Percentiles rank a stretch among this genome's conserved stretches.
Conservation (phyloP, 331 rosid genomes). For the Malus hybrid region DNA sequence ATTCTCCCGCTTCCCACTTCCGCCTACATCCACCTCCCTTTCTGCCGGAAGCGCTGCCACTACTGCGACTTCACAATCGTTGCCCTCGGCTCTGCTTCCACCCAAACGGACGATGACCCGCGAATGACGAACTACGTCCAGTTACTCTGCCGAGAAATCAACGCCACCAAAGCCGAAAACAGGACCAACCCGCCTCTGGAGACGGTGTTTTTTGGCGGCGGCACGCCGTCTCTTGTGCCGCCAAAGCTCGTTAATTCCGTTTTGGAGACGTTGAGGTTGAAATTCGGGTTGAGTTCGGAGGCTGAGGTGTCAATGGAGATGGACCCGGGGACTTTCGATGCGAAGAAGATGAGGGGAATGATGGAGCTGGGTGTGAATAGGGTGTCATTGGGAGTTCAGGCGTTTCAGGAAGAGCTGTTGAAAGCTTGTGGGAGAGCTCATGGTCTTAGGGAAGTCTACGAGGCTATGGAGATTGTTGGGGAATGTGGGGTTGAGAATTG, state of each 20-base stretch:
- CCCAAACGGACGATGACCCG: slow-evolving; percentile 46
- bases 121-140: slow-evolving; percentile 52
- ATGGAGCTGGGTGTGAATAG: slow-evolving; percentile 65
- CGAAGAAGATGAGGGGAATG: slow-evolving; percentile 41
- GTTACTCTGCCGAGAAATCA: slow-evolving; percentile 63
- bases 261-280: slow-evolving; percentile 38
- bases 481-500: slow-evolving; percentile 67
- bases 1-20: slow-evolving; percentile 35
- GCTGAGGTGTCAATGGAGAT: slow-evolving; percentile 77
- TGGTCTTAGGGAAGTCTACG: slow-evolving; percentile 60
- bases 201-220: slow-evolving; percentile 74
- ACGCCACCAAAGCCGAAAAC: slow-evolving; percentile 29
- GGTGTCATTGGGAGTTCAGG: slow-evolving; percentile 83
- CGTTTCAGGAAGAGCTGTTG: slow-evolving; percentile 71
- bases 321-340: slow-evolving; percentile 92
- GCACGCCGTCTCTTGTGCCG: slow-evolving; percentile 83
- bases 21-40: slow-evolving; percentile 84
- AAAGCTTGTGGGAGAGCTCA: slow-evolving; percentile 83
- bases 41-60: slow-evolving; percentile 85
- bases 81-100: slow-evolving; percentile 64
- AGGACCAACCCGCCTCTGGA: slow-evolving; percentile 38
- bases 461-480: slow-evolving; percentile 55
- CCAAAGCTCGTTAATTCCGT: slow-evolving; percentile 52
- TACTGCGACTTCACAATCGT: slow-evolving; percentile 83
- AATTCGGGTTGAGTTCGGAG: slow-evolving; percentile 47